These are phyloP conservation scores for Colletotrichum kahawae DNA, from an alignment of 2,329 filamentous ascomycete species.

Conservation along the genomic window DNA sequence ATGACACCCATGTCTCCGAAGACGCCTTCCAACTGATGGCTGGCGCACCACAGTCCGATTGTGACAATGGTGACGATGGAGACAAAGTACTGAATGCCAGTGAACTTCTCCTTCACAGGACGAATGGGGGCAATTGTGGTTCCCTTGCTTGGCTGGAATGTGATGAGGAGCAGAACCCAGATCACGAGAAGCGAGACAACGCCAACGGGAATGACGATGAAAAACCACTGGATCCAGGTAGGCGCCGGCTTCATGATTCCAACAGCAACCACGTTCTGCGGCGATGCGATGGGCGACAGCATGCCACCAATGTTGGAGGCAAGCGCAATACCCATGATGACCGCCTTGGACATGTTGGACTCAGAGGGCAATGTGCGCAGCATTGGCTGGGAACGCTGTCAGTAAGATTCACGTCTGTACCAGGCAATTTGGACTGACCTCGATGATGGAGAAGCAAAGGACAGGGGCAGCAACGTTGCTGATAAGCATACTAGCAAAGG, in stretches of 20 bases:
- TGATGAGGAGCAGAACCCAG: slow-evolving; percentile 83
- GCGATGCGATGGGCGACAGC: slow-evolving; percentile 94
- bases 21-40: slow-evolving; percentile 82
- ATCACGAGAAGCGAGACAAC: slow-evolving; percentile 87
- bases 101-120: slow-evolving; percentile 86
- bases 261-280: slow-evolving; percentile 95
- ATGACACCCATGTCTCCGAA: slow-evolving; percentile 99
- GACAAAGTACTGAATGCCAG: slow-evolving; percentile 92
- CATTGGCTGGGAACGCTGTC: slow-evolving; percentile 68
- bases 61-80: slow-evolving; percentile 81
- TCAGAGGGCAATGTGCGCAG: slow-evolving; percentile 89
- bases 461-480: slow-evolving; percentile 98
- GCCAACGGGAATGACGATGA: slow-evolving; percentile 91
- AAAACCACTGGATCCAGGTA: slow-evolving; percentile 97
- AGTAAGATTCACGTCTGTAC: slow-evolving; percentile 1
- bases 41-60: slow-evolving; percentile 90
- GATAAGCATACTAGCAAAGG: slow-evolving; percentile 98
- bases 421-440: slow-evolving; percentile 58
- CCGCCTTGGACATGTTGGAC: slow-evolving; percentile 91
- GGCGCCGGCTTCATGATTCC: slow-evolving; percentile 94
- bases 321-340: slow-evolving; percentile 93
- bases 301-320: slow-evolving; percentile 96
- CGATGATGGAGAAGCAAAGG: slow-evolving; percentile 96
- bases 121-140: slow-evolving; percentile 92
- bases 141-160: slow-evolving; percentile 83